phyloP scores from a whole-genome alignment of 495 filamentous ascomycete species.

The Ramalina peruviana region DNA sequence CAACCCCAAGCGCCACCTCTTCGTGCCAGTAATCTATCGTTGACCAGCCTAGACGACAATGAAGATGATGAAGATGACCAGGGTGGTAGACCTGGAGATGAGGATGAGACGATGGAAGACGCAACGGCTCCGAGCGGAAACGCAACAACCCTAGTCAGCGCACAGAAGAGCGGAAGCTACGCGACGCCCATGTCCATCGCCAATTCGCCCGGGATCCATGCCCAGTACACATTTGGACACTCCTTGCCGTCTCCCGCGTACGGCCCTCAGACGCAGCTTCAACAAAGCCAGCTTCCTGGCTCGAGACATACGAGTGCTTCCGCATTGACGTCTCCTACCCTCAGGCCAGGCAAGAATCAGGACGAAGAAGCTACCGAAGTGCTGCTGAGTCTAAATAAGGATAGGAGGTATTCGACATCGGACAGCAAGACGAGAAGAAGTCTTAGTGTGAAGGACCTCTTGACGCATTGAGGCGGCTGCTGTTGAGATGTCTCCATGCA shows the following conservation, averaged over 20 bases:
- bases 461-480: conserved; percentile 25
- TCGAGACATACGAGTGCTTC: conserved; percentile 15
- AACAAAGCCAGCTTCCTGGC: conserved; percentile 14
- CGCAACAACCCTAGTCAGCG: conserved; percentile 11
- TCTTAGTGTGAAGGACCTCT: conserved; percentile 70
- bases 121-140: not conserved
- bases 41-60: conserved; percentile 18
- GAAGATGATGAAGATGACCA: conserved; percentile 18
- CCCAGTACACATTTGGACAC: conserved; percentile 27
- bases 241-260: conserved; percentile 31
- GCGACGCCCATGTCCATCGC: conserved; percentile 11
- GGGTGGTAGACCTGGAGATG: not conserved
- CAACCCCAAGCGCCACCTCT: conserved; percentile 11
- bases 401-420: conserved; percentile 32
- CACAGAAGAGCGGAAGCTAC: conserved; percentile 4
- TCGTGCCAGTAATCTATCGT: not conserved
- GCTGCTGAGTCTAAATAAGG: conserved; percentile 64
- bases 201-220: conserved; percentile 6
- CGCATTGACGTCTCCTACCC: conserved; percentile 22
- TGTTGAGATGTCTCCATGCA: too few species aligned
- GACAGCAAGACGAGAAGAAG: conserved; percentile 22
- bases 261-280: conserved; percentile 12
- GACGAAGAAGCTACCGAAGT: conserved; percentile 72
- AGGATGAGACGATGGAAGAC: conserved; percentile 10
- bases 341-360: conserved; percentile 25